These are phyloP conservation scores for Diplodia seriata DNA, from an alignment of 2,329 filamentous ascomycete genomes.

Conservation along the genomic window DNA sequence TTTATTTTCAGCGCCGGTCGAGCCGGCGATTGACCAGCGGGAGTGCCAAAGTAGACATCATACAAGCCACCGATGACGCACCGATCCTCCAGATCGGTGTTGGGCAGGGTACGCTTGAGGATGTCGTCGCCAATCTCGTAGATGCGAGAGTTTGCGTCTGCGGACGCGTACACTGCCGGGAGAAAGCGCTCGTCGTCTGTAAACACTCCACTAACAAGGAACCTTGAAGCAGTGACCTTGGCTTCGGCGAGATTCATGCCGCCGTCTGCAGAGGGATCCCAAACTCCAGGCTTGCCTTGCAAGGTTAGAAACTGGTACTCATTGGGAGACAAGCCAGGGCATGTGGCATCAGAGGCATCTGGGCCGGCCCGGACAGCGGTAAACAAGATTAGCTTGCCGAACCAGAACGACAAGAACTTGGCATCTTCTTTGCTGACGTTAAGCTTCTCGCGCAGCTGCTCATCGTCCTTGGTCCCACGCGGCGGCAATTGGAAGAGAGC, in stretches of 20 bases:
- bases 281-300: conserved; percentile 71
- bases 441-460: conserved; percentile 68
- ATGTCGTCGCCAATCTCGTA: conserved; percentile 88
- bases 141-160: conserved; percentile 81
- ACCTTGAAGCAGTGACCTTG: conserved; percentile 71
- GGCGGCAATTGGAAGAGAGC: conserved; percentile 74
- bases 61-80: conserved; percentile 71
- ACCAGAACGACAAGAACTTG: conserved; percentile 73
- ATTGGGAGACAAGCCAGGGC: conserved; percentile 67
- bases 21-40: conserved; percentile 40
- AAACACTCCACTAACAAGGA: conserved; percentile 87
- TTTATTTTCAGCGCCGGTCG: conserved; percentile 78
- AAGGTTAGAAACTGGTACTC: conserved; percentile 74
- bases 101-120: conserved; percentile 74
- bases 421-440: conserved; percentile 76
- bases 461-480: conserved; percentile 80
- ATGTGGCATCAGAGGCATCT: conserved; percentile 48
- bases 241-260: conserved; percentile 72
- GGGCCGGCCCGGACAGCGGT: conserved; percentile 47
- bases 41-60: conserved; percentile 68
- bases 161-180: conserved; percentile 81
- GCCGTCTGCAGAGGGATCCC: conserved; percentile 65
- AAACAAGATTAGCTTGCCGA: conserved; percentile 79
- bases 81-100: conserved; percentile 74
- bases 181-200: conserved; percentile 82